Evolutionary conservation across 2,329 filamentous ascomycete genomes (phyloP).

Genomic region (Basipetospora sp.): DNA sequence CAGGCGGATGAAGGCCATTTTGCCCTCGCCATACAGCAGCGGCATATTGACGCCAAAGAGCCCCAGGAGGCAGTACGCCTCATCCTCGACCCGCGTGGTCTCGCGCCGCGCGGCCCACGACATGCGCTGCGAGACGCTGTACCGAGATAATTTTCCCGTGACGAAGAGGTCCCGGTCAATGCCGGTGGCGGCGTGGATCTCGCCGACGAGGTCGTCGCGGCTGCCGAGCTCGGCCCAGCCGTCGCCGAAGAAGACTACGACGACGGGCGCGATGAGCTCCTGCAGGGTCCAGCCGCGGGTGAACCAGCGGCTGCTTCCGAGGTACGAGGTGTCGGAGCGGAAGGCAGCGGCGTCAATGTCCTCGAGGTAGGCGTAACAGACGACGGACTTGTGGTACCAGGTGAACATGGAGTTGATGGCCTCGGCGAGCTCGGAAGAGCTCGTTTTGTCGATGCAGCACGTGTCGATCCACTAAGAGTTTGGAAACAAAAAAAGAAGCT

Average conservation of each 20-base stretch:
- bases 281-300: conserved; percentile 45
- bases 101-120: conserved; percentile 12
- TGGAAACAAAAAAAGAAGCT: no score
- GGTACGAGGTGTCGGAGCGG: background rate
- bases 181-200: conserved; percentile 10
- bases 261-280: conserved; percentile 41
- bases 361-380: conserved; percentile 14
- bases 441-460: conserved; percentile 17
- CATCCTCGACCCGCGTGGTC: conserved; percentile 14
- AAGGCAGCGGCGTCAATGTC: conserved; percentile 9
- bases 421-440: conserved; percentile 16
- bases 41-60: conserved; percentile 15
- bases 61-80: conserved; percentile 14
- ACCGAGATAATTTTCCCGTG: conserved; percentile 5
- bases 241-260: conserved; percentile 17
- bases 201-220: conserved; percentile 2
- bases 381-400: conserved; percentile 13
- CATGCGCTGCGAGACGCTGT: conserved; percentile 12
- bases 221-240: conserved; percentile 16
- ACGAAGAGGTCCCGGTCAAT: conserved; percentile 1
- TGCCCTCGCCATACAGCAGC: conserved; percentile 12
- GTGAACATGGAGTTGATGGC: conserved; percentile 17
- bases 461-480: conserved; percentile 18
- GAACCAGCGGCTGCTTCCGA: conserved; percentile 16
- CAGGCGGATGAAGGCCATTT: conserved; percentile 9